Evolutionary conservation across 441 rosid species (phyloP), one percentile per base, ranked within the genome.

Genomic region (Dalechampia spathulata): DNA sequence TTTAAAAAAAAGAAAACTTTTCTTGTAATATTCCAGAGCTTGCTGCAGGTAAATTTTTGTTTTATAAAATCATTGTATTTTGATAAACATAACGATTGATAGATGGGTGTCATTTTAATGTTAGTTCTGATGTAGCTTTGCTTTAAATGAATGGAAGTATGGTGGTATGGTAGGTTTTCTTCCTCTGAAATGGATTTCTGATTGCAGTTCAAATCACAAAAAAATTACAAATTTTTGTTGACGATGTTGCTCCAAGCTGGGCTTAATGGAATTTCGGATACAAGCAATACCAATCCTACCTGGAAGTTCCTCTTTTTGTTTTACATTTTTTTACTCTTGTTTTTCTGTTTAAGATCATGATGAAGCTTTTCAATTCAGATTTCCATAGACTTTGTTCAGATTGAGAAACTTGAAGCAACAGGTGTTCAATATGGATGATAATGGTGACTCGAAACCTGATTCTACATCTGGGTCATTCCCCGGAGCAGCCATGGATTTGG

Each of bases 401-500:
- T 55, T 46, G 64, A 52, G n/a, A 41, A 72, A 57, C 58, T 67
- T 50, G 57, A 27, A 22, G 36, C 37, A n/a, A 48, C 57, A n/a
- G n/a, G n/a, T n/a, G 47, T 37, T 58, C 49, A 53, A 38, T 59
- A 83, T 84, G 95, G 94, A 78, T 48, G 83, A 73, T 55, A 80
- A 74, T 51, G 73, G 10, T 19, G 22, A 73, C 6, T 75, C 70
- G 57, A 58, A 79, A 2, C 83, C 85, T 14, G 65, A 63, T 66
- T 75, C 79, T 63, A 46, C 66, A 30, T 53, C 68, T 49, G 76
- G 72, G 46, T 70, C 57, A 60, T 73, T 80, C 60, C 58, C 73
- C 17, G 83, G 72, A 26, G 57, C 82, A 41, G 78, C 80, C 64
- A 76, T 83, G 88, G 95, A 92, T 75, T 73, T 89, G 77, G 94